Evolutionary conservation across 768 basidiomycete species (phyloP).

Genomic region (Pulveroboletus sp.): DNA sequence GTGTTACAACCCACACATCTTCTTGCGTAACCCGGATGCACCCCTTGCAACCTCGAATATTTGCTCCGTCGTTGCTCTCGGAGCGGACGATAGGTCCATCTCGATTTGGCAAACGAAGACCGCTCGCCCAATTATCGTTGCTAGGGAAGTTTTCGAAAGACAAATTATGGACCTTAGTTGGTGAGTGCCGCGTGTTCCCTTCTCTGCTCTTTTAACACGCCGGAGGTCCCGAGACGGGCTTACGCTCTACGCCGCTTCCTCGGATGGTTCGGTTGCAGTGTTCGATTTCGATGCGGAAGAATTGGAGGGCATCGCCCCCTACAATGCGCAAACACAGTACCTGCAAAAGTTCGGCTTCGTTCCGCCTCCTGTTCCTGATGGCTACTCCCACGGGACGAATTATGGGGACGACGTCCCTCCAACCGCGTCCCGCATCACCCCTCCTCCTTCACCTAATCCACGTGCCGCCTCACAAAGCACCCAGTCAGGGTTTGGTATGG

Average conservation of each 20-base stretch:
- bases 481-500: slow-evolving; percentile 41
- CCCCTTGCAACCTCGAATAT: slow-evolving; percentile 79
- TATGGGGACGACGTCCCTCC: slow-evolving; percentile 20
- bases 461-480: slow-evolving; percentile 29
- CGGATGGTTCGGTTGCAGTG: slow-evolving; percentile 90
- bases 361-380: slow-evolving; percentile 63
- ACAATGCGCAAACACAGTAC: slow-evolving; percentile 73
- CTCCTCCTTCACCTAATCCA: slow-evolving; percentile 47
- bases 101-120: slow-evolving; percentile 97
- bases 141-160: slow-evolving; percentile 90
- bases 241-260: slow-evolving; percentile 91
- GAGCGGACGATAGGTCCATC: slow-evolving; percentile 89
- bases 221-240: slow-evolving; percentile 89
- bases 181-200: slow-evolving; percentile 42
- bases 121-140: slow-evolving; percentile 86
- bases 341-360: slow-evolving; percentile 78
- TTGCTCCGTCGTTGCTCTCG: slow-evolving; percentile 89
- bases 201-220: slow-evolving; percentile 5
- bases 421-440: slow-evolving; percentile 36
- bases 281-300: slow-evolving; percentile 82
- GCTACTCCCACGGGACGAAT: slow-evolving; percentile 56
- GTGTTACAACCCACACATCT: slow-evolving; percentile 91
- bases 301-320: slow-evolving; percentile 76
- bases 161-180: slow-evolving; percentile 96
- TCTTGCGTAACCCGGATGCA: slow-evolving; percentile 68